Evolutionary conservation across 345 rosid genomes (phyloP).

Genomic region (Pugionium dolabratum): DNA sequence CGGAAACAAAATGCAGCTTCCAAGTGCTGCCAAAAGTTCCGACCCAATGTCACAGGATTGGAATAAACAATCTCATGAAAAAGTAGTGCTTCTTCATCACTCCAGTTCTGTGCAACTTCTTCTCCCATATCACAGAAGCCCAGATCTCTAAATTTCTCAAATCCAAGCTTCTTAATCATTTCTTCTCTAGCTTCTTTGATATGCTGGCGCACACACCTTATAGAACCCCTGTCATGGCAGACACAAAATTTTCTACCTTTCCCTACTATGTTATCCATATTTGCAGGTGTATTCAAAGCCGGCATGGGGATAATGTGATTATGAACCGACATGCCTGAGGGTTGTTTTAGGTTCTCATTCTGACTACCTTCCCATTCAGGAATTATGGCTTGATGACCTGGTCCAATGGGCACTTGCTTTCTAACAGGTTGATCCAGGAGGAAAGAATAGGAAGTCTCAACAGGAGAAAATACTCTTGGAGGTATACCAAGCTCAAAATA

Average conservation of each 20-base stretch:
- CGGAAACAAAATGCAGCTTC: constrained; percentile 56
- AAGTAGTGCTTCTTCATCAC: constrained; percentile 54
- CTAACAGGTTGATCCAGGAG: constrained; percentile 43
- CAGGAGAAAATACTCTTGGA: constrained; percentile 38
- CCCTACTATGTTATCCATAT: constrained; percentile 39
- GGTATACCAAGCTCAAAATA: constrained; percentile 41
- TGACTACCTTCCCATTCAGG: constrained; percentile 46
- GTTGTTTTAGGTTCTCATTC: constrained; percentile 21
- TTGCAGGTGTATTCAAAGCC: constrained; percentile 11
- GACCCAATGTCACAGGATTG: constrained; percentile 52
- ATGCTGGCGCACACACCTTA: constrained; percentile 64
- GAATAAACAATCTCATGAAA: constrained; percentile 62
- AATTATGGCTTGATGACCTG: constrained; percentile 54
- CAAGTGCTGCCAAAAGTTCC: constrained; percentile 69
- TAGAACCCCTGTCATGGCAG: constrained; percentile 58
- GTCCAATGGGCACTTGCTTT: constrained; percentile 58
- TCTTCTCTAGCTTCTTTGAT: constrained; percentile 59
- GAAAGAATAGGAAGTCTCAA: constrained; percentile 38
- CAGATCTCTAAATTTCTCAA: constrained; percentile 50
- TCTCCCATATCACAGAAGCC: constrained; percentile 82
- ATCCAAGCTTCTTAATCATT: constrained; percentile 52
- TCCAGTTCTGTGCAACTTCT: constrained; percentile 59
- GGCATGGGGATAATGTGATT: constrained; percentile 38
- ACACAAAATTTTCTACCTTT: constrained; percentile 46
- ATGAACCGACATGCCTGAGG: constrained; percentile 15